These are phyloP conservation scores for Suillus placidus DNA, from an alignment of 768 basidiomycete genomes.

Conservation along the genomic window DNA sequence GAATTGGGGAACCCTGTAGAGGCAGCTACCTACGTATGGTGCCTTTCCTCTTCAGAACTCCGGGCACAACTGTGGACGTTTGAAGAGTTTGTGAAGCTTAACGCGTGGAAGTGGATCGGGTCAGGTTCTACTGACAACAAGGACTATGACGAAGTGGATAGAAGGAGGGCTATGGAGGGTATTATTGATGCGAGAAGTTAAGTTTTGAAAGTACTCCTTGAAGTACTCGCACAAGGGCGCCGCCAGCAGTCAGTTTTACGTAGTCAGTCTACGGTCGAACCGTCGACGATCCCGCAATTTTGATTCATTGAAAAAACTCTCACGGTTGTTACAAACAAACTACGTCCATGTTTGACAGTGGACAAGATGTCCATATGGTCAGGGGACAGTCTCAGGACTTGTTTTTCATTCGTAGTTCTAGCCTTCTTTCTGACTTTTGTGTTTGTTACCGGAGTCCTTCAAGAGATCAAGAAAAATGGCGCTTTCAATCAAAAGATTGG, in stretches of 20 bases:
- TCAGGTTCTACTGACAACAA: slow-evolving; percentile 34
- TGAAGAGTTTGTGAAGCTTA: slow-evolving; percentile 75
- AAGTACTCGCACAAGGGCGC: neutral
- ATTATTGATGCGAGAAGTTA: slow-evolving; percentile 19
- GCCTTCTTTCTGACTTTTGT: slow-evolving; percentile 47
- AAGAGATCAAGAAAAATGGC: slow-evolving; percentile 10
- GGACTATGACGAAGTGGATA: slow-evolving; percentile 58
- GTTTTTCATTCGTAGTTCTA: slow-evolving; percentile 40
- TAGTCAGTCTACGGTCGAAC: too few species aligned
- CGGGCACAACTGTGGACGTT: slow-evolving; percentile 76
- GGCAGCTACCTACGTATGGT: slow-evolving; percentile 80
- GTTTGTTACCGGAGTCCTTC: slow-evolving; percentile 38
- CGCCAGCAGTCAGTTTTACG: too few species aligned
- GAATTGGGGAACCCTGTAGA: slow-evolving; percentile 41
- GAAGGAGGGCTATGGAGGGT: slow-evolving; percentile 44
- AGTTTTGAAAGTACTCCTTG: neutral
- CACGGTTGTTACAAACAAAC: slow-evolving; percentile 5
- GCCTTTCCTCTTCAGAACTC: slow-evolving; percentile 43
- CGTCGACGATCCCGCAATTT: neutral
- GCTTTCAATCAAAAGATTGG: slow-evolving; percentile 19
- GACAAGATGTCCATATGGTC: neutral
- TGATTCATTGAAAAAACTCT: neutral
- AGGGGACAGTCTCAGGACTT: neutral
- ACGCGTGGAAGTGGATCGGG: slow-evolving; percentile 79
- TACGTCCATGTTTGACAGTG: neutral